A percentile compares a stretch with the other conserved stretches of the same genome.
These are phyloP conservation scores for Adenanthera pavonina DNA, from an alignment of 306 rosid species.

Conservation along the genomic window DNA sequence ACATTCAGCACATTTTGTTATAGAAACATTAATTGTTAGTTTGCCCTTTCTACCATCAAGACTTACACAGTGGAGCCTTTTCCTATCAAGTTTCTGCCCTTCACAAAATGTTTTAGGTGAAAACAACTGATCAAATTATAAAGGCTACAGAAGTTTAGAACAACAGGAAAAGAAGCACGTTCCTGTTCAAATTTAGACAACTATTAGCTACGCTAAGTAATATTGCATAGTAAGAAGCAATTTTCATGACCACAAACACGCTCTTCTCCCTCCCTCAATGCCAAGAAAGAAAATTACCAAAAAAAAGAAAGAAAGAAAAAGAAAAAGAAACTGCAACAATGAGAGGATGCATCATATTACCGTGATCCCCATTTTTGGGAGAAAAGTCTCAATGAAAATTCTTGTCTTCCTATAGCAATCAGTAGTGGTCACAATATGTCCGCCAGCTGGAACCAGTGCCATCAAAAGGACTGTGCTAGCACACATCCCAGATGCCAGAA, in stretches of 20 bases:
- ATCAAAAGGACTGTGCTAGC: slow-evolving; percentile 79
- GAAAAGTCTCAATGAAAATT: slow-evolving; percentile 81
- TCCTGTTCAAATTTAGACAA: background rate
- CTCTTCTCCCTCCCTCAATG: background rate
- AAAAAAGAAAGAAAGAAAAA: background rate
- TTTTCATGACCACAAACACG: background rate
- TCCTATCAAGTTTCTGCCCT: background rate
- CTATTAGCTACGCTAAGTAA: too few species aligned
- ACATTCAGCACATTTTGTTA: background rate
- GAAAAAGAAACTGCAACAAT: background rate
- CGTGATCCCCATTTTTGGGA: slow-evolving; percentile 92
- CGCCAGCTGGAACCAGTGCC: slow-evolving; percentile 98
- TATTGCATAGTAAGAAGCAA: too few species aligned
- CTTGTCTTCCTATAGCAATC: slow-evolving; percentile 97
- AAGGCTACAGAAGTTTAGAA: slow-evolving; percentile 1
- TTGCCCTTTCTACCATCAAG: background rate
- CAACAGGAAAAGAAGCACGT: background rate
- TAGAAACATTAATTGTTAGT: background rate
- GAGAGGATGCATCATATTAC: slow-evolving; percentile 45
- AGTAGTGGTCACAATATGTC: slow-evolving; percentile 93
- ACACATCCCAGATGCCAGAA: slow-evolving; percentile 95
- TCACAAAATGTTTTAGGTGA: background rate
- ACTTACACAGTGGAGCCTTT: background rate
- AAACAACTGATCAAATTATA: background rate
- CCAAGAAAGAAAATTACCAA: background rate